phyloP scores from a whole-genome alignment of 2,329 filamentous ascomycete genomes.

The Talaromyces sp. region DNA sequence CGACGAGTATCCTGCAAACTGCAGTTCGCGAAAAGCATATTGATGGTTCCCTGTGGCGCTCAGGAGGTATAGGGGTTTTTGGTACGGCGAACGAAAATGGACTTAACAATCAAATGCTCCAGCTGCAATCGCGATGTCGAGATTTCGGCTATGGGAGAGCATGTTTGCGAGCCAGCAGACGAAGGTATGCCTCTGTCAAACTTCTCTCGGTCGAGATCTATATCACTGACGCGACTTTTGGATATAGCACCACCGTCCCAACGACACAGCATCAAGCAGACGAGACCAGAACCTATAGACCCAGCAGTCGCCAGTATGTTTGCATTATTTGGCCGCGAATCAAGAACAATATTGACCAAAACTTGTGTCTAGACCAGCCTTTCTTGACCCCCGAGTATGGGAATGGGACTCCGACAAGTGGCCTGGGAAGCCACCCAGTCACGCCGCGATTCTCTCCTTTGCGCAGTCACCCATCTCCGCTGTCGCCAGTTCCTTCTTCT shows the following conservation, averaged over 20 bases:
- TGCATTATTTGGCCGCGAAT: background rate
- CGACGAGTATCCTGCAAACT: background rate
- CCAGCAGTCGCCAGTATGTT: constrained; percentile 54
- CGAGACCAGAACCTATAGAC: constrained; percentile 52
- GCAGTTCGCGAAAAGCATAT: background rate
- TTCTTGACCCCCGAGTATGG: constrained; percentile 48
- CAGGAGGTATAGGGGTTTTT: constrained; percentile 6
- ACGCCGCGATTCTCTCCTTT: constrained; percentile 50
- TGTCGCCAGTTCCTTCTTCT: constrained; percentile 36
- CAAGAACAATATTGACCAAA: background rate
- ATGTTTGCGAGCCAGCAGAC: constrained; percentile 55
- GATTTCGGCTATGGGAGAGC: constrained; percentile 81
- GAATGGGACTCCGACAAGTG: constrained; percentile 61
- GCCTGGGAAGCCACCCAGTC: constrained; percentile 54
- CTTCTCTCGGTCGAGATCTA: background rate
- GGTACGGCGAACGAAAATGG: constrained; percentile 36
- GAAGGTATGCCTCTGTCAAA: constrained; percentile 25
- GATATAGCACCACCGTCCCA: constrained; percentile 11
- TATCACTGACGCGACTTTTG: background rate
- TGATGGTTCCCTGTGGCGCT: constrained; percentile 8
- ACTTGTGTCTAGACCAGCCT: constrained; percentile 29
- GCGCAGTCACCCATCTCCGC: constrained; percentile 36
- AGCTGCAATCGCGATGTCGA: constrained; percentile 72
- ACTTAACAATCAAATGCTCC: constrained; percentile 79
- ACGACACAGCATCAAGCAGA: constrained; percentile 28